A percentile compares a stretch with the other conserved stretches of the same genome.
phyloP scores from a whole-genome alignment of 495 filamentous ascomycete species.

The Talaromyces liani region DNA sequence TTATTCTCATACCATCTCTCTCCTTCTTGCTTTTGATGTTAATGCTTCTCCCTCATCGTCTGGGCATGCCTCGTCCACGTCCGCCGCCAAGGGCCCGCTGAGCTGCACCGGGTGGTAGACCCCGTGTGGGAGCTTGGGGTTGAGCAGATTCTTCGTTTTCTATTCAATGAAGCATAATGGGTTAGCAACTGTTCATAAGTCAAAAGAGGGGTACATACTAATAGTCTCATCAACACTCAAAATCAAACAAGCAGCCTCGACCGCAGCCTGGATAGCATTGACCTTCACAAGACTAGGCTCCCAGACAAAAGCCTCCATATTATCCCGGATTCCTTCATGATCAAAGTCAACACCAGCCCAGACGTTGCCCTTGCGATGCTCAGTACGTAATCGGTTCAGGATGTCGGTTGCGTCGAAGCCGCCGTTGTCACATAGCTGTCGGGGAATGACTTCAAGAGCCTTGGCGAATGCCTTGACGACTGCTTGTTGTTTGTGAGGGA shows the following conservation, averaged over 20 bases:
- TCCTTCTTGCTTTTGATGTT: slow-evolving; percentile 15
- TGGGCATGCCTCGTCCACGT: slow-evolving; percentile 86
- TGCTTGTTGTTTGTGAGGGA: slow-evolving; percentile 90
- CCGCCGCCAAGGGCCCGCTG: slow-evolving; percentile 81
- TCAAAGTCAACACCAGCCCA: slow-evolving; percentile 97
- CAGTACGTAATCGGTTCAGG: slow-evolving; percentile 86
- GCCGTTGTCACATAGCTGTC: slow-evolving; percentile 96
- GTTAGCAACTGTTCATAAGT: slow-evolving; percentile 1
- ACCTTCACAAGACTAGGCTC: slow-evolving; percentile 94
- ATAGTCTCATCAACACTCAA: slow-evolving; percentile 97
- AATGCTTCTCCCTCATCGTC: slow-evolving; percentile 41
- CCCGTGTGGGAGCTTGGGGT: slow-evolving; percentile 68
- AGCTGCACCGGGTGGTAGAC: slow-evolving; percentile 84
- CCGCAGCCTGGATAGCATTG: slow-evolving; percentile 93
- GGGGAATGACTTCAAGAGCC: slow-evolving; percentile 91
- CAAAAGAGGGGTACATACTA: slow-evolving; percentile 41
- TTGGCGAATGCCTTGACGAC: slow-evolving; percentile 98
- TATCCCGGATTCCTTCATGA: slow-evolving; percentile 85
- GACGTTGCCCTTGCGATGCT: slow-evolving; percentile 80
- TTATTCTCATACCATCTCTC: not conserved
- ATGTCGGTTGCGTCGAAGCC: slow-evolving; percentile 98
- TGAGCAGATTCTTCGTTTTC: slow-evolving; percentile 83
- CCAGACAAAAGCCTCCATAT: slow-evolving; percentile 93
- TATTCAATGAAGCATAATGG: slow-evolving; percentile 15
- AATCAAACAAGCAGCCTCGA: slow-evolving; percentile 91